Evolutionary conservation across 2,329 filamentous ascomycete genomes (phyloP).

Genomic region (Cordyceps militaris): DNA sequence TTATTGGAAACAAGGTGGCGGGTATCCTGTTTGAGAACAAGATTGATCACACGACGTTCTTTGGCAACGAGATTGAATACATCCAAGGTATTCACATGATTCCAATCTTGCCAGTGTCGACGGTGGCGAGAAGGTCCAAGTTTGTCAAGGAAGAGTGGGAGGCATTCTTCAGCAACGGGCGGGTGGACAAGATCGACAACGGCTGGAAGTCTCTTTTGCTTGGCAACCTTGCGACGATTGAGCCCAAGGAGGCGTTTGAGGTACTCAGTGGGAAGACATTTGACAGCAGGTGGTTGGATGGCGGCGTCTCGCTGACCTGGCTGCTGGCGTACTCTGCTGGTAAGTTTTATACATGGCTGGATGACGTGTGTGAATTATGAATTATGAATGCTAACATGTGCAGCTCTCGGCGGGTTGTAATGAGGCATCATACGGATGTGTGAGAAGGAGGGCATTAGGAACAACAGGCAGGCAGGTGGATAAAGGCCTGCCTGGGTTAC

Average conservation of each 20-base stretch:
- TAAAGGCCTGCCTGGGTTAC: background rate
- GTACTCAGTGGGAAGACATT: constrained; percentile 68
- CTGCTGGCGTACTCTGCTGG: constrained; percentile 74
- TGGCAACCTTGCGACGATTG: constrained; percentile 71
- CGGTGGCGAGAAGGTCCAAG: constrained; percentile 55
- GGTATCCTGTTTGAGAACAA: constrained; percentile 85
- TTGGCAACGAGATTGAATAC: constrained; percentile 51
- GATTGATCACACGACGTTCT: constrained; percentile 86
- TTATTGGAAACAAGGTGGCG: constrained; percentile 65
- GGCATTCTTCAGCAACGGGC: constrained; percentile 63
- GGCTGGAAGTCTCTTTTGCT: constrained; percentile 85
- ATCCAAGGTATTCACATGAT: constrained; percentile 73
- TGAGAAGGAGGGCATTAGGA: no score
- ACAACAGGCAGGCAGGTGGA: background rate
- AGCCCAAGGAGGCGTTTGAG: constrained; percentile 60
- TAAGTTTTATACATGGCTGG: constrained; percentile 34
- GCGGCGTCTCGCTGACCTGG: constrained; percentile 78
- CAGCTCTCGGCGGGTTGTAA: constrained; percentile 10
- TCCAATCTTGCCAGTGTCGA: constrained; percentile 61
- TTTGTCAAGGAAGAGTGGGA: constrained; percentile 84
- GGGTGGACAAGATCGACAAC: constrained; percentile 57
- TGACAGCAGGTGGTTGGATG: constrained; percentile 64
- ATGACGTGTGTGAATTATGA: background rate
- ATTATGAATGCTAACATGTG: background rate
- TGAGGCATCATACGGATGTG: constrained; percentile 53